A percentile compares a stretch with the other conserved stretches of the same genome.
Conservation (phyloP, 495 filamentous ascomycete genomes). For the Hyphodiscus hymeniophilus region DNA sequence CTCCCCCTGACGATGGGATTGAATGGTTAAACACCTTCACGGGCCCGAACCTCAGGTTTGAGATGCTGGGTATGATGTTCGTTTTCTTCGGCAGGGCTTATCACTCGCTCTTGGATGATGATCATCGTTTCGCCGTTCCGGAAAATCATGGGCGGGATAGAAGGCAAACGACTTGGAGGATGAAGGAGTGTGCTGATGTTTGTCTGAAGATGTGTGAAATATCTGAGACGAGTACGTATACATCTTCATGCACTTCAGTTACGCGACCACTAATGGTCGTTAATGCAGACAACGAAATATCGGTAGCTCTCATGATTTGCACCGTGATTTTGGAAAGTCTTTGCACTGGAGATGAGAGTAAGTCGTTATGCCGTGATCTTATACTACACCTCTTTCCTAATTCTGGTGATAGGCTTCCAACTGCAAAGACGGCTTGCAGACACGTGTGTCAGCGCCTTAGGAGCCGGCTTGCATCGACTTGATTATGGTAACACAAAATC, state of each 20-base stretch:
- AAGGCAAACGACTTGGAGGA: conserved; percentile 5
- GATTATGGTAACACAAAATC: neutral
- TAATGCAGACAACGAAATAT: neutral
- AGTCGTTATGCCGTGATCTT: neutral
- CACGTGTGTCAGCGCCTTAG: neutral
- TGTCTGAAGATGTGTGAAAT: conserved; percentile 13
- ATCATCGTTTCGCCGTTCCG: conserved; percentile 3
- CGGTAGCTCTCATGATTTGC: neutral
- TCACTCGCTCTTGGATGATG: conserved; percentile 2
- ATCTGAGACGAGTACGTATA: neutral
- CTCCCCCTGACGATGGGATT: conserved; percentile 16
- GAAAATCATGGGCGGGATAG: conserved; percentile 2
- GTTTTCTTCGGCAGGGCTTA: conserved; percentile 15
- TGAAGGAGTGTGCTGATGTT: conserved; percentile 11
- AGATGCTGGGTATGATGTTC: conserved; percentile 20
- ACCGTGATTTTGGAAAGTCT: neutral
- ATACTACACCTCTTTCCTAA: neutral
- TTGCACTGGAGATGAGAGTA: conserved; percentile 13
- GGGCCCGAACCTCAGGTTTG: conserved; percentile 18
- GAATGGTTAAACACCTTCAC: conserved; percentile 23
- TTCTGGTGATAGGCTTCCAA: neutral
- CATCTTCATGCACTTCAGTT: no score
- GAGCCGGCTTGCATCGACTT: conserved; percentile 9
- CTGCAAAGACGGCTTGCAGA: neutral
- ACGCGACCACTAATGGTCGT: no score